Percentiles rank a stretch among this genome's conserved stretches.
These are phyloP conservation scores for Geosmithia flava DNA, from an alignment of 2,329 filamentous ascomycete genomes.

Conservation along the genomic window DNA sequence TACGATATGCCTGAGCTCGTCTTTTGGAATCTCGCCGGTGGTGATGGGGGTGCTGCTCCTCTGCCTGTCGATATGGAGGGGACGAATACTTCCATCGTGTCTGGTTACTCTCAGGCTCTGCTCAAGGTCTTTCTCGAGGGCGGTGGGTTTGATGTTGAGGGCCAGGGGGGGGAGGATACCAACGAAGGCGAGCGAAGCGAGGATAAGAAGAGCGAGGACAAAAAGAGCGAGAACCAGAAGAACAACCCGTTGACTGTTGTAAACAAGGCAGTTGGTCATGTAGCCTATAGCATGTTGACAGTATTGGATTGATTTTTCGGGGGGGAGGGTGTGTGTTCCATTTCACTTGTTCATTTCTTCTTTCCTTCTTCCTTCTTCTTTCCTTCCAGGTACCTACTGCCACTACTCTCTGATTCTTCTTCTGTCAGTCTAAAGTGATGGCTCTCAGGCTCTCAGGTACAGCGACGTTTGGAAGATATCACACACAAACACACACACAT, in stretches of 20 bases:
- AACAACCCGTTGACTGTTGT: slow-evolving; percentile 30
- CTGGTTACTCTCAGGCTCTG: slow-evolving; percentile 44
- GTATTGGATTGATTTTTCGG: slow-evolving; percentile 40
- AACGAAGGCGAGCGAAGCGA: too few relatives aligned
- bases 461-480: too few relatives aligned
- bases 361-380: too few relatives aligned
- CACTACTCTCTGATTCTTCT: too few relatives aligned
- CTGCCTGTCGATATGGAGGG: slow-evolving; percentile 36
- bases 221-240: slow-evolving; percentile 20
- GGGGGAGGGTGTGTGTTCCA: too few relatives aligned
- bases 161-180: slow-evolving; percentile 21
- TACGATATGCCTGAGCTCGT: slow-evolving; percentile 48
- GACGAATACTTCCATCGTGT: slow-evolving; percentile 34
- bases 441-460: too few relatives aligned
- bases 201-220: slow-evolving; percentile 10
- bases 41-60: slow-evolving; percentile 17
- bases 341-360: too few relatives aligned
- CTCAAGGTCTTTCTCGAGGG: slow-evolving; percentile 43
- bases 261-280: slow-evolving; percentile 37
- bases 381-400: too few relatives aligned
- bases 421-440: too few relatives aligned
- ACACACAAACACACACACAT: too few relatives aligned
- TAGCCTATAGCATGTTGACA: slow-evolving; percentile 41
- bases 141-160: slow-evolving; percentile 29
- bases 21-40: slow-evolving; percentile 45